Conservation (phyloP, 768 basidiomycete species). For the Leccinum sublutescens region DNA sequence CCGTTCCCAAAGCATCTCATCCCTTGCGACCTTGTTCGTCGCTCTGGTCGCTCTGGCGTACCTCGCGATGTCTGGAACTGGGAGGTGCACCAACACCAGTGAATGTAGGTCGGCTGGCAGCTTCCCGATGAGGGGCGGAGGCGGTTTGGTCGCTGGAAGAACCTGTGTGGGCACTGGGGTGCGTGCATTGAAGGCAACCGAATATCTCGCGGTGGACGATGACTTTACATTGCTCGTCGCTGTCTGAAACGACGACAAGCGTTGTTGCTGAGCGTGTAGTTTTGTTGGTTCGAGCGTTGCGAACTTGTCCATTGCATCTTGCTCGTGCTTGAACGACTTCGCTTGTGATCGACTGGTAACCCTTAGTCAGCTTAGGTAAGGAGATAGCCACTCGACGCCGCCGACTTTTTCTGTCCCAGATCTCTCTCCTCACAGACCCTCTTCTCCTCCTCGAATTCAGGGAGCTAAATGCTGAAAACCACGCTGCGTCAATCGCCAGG, state of each 20-base stretch:
- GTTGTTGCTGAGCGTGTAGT: conserved; percentile 43
- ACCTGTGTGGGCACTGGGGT: conserved; percentile 5
- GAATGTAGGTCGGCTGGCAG: conserved; percentile 79
- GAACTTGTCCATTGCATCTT: conserved; percentile 74
- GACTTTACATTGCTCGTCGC: conserved; percentile 19
- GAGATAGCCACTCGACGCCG: no score
- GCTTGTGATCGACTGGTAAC: neutral
- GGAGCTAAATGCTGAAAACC: conserved; percentile 36
- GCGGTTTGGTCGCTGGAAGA: conserved; percentile 25
- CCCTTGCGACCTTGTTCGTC: conserved; percentile 57
- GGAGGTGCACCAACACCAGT: conserved; percentile 67
- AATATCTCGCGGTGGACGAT: conserved; percentile 5
- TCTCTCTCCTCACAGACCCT: no score
- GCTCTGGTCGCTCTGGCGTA: conserved; percentile 70
- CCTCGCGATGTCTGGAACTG: conserved; percentile 76
- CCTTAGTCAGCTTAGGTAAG: neutral
- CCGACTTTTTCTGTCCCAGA: no score
- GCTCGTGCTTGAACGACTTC: conserved; percentile 2
- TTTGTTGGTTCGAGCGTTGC: conserved; percentile 76
- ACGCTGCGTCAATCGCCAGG: conserved; percentile 21
- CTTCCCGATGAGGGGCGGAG: conserved; percentile 58
- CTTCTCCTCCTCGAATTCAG: conserved; percentile 34
- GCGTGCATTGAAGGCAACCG: conserved; percentile 6
- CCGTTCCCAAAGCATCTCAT: conserved; percentile 76
- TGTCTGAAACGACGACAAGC: conserved; percentile 2